Evolutionary conservation across 805 yeast genomes (phyloP), one percentile per base, ranked within the genome.

Genomic region (Barnettozyma sucrosica): DNA sequence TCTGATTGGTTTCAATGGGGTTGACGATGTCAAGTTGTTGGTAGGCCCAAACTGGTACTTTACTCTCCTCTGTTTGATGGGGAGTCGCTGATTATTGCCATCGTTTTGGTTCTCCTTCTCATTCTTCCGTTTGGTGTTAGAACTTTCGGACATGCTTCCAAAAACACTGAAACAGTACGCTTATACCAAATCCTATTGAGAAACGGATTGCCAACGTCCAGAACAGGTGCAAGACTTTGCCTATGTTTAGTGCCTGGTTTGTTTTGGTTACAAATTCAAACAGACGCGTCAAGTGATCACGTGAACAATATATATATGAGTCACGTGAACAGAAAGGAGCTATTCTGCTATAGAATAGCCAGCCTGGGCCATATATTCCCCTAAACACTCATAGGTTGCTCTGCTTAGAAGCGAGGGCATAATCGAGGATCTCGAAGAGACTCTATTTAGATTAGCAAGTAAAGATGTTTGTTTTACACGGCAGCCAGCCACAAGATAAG

Each of bases 1-100:
- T 20, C 36, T 36, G 10, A 48, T 16, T 2, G 38, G 10, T 38
- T 49, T 51, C 9, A 51, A 21, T 5, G 55, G 56, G 1, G 55
- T 49, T 6, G 48, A 44, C 1, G 47, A 40, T 2, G 25, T 26
- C 11, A 51, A 13, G 10, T 24, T 44, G 36, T 51, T 47, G 1
- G 44, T 21, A 30, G 56, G 56, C 24, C 43, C 47, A 44, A 51
- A 45, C 9, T 41, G 43, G 25, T 48, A 48, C 41, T 40, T 50
- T 13, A 51, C 24, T 33, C 43, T 47, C 33, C 28, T 40, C 30
- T 39, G 53, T 23, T 37, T 43, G 42, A 6, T 33, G 41, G 18
- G 28, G 23, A 25, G 44, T 18, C 13, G 18, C 24, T 18, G 23
- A 7, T 6, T 14, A 14, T 10, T 32, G 13, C 33, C 40, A 7